phyloP scores from a whole-genome alignment of 2,329 filamentous ascomycete genomes.

The Setomelanomma holmii region DNA sequence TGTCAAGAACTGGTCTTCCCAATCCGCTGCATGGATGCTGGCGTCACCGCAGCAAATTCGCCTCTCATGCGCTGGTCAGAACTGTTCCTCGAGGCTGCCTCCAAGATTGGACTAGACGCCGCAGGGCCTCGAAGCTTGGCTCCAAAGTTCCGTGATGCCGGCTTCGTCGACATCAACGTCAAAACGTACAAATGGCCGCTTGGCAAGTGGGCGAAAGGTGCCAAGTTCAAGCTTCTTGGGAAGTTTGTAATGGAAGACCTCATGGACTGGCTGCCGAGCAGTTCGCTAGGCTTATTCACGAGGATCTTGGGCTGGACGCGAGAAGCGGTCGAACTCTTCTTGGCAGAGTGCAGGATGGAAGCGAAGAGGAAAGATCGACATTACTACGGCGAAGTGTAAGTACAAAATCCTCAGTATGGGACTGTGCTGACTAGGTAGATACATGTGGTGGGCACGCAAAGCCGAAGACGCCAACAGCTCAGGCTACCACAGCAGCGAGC shows the following conservation, averaged over 20 bases:
- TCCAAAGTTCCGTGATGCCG: constrained; percentile 25
- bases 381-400: constrained; percentile 38
- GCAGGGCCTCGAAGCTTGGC: constrained; percentile 50
- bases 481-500: constrained; percentile 6
- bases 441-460: constrained; percentile 36
- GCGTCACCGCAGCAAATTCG: constrained; percentile 28
- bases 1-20: constrained; percentile 53
- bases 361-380: constrained; percentile 32
- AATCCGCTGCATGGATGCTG: constrained; percentile 28
- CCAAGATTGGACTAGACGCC: constrained; percentile 47
- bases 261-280: constrained; percentile 35
- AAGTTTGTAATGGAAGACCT: constrained; percentile 36
- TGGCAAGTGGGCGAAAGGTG: constrained; percentile 41
- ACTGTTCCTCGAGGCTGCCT: constrained; percentile 33
- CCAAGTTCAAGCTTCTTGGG: constrained; percentile 36
- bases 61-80: constrained; percentile 36
- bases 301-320: constrained; percentile 35
- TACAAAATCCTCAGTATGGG: background rate
- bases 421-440: constrained; percentile 16
- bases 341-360: constrained; percentile 35
- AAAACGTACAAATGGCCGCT: constrained; percentile 43
- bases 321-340: constrained; percentile 38
- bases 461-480: constrained; percentile 10
- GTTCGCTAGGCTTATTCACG: constrained; percentile 36
- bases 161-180: constrained; percentile 37